A percentile compares a stretch with the other conserved stretches of the same genome.
Evolutionary conservation across 495 filamentous ascomycete genomes (phyloP).

Genomic region (Podospora sp.): DNA sequence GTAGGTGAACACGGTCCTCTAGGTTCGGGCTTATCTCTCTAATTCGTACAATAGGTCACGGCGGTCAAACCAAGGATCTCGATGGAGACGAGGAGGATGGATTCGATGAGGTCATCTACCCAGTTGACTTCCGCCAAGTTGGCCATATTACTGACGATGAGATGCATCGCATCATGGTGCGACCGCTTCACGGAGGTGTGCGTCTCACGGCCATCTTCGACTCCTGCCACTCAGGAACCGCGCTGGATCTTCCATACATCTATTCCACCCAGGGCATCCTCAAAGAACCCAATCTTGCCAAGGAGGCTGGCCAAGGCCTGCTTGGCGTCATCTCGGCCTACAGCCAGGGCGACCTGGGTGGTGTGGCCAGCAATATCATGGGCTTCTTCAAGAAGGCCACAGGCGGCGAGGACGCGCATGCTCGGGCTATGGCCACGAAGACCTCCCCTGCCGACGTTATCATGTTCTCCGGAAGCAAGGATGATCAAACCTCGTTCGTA

Average conservation of each 20-base stretch:
- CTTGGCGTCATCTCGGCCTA: slow-evolving; percentile 88
- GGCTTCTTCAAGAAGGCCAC: slow-evolving; percentile 94
- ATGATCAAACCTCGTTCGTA: slow-evolving; percentile 89
- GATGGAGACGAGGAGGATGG: slow-evolving; percentile 95
- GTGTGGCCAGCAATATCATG: slow-evolving; percentile 78
- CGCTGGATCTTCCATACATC: slow-evolving; percentile 93
- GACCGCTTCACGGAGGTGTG: slow-evolving; percentile 76
- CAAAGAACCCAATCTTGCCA: slow-evolving; percentile 97
- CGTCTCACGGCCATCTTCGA: slow-evolving; percentile 97
- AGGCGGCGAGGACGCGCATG: slow-evolving; percentile 76
- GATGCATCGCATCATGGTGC: slow-evolving; percentile 98
- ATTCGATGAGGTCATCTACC: slow-evolving; percentile 98
- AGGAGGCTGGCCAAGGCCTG: slow-evolving; percentile 93
- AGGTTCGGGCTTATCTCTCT: neutral
- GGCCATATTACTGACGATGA: slow-evolving; percentile 98
- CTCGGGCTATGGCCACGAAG: slow-evolving; percentile 82
- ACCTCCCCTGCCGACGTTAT: slow-evolving; percentile 94
- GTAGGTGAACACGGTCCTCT: slow-evolving; percentile 48
- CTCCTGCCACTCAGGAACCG: slow-evolving; percentile 97
- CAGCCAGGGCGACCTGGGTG: slow-evolving; percentile 83
- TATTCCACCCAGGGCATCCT: slow-evolving; percentile 94
- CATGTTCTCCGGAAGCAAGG: slow-evolving; percentile 97
- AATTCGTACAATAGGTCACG: slow-evolving; percentile 66
- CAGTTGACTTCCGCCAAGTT: slow-evolving; percentile 85
- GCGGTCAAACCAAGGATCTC: slow-evolving; percentile 93